Evolutionary conservation across 192 early-diverging fungal genomes (phyloP).

Genomic region (Coemansia pectinata): DNA sequence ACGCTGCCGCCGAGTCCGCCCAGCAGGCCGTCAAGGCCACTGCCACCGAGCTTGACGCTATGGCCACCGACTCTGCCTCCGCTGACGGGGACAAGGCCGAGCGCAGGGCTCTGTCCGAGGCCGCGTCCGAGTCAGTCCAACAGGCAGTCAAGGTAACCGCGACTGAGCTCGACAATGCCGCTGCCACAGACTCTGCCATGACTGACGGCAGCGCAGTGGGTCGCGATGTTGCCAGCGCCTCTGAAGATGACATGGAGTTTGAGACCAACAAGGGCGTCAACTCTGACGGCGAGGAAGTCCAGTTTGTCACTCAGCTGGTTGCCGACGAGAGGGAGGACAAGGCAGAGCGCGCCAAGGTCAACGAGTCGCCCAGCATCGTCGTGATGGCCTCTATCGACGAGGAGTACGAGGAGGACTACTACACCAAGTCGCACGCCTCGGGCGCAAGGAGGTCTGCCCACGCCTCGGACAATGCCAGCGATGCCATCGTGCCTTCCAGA

Average conservation of each 20-base stretch:
- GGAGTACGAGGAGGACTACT: slow-evolving; percentile 49
- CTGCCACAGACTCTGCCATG: background rate
- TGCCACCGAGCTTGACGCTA: slow-evolving; percentile 19
- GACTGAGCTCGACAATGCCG: slow-evolving; percentile 25
- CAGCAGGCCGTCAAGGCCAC: slow-evolving; percentile 31
- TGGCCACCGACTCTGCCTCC: background rate
- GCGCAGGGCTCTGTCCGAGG: slow-evolving; percentile 36
- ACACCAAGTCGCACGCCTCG: slow-evolving; percentile 4
- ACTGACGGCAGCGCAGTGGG: background rate
- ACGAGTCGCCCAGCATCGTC: slow-evolving; percentile 43
- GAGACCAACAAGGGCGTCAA: slow-evolving; percentile 29
- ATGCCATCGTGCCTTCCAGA: background rate
- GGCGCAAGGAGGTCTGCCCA: background rate
- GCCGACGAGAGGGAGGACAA: slow-evolving; percentile 21
- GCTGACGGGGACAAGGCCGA: slow-evolving; percentile 19
- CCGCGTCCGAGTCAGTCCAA: slow-evolving; percentile 34
- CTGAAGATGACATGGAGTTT: slow-evolving; percentile 28
- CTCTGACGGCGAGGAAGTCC: slow-evolving; percentile 39
- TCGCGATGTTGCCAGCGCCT: slow-evolving; percentile 12
- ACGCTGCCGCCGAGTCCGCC: slow-evolving; percentile 39
- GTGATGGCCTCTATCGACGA: slow-evolving; percentile 44
- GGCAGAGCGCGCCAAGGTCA: slow-evolving; percentile 3
- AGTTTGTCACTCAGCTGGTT: slow-evolving; percentile 42
- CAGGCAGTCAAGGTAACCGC: slow-evolving; percentile 24
- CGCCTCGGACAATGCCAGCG: background rate